A percentile compares a stretch with the other conserved stretches of the same genome.
Conservation (phyloP, 108 stramenopile species). For the Epithemia pelagica region DNA sequence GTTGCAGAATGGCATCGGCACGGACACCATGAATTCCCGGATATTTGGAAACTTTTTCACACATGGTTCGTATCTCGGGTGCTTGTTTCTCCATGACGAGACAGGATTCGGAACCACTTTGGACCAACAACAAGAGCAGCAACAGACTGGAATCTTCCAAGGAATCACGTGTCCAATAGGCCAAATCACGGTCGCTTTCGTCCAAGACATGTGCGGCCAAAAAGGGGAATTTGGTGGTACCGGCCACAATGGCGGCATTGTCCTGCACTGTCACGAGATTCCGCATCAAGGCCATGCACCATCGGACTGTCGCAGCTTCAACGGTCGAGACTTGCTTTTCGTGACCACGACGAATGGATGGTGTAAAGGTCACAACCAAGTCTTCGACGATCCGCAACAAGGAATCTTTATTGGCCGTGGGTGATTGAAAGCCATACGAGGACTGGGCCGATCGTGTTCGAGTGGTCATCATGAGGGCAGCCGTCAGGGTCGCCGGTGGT, state of each 20-base stretch:
- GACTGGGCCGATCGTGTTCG: neutral
- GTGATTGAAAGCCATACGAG: neutral
- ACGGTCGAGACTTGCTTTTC: constrained; percentile 2
- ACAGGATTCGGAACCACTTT: neutral
- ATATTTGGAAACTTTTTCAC: neutral
- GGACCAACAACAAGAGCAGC: constrained; percentile 6
- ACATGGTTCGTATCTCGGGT: neutral
- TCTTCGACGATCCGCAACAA: constrained; percentile 6
- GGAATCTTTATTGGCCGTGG: neutral
- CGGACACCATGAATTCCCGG: constrained; percentile 12
- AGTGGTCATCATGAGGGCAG: neutral
- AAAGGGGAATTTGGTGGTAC: neutral
- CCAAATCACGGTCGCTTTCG: neutral
- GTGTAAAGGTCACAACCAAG: neutral
- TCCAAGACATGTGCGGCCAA: neutral
- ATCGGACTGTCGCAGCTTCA: constrained; percentile 15
- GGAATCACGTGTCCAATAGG: constrained; percentile 12
- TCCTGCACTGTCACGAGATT: constrained; percentile 5
- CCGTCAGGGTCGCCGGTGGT: neutral
- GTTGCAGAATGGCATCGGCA: constrained; percentile 2
- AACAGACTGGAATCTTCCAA: constrained; percentile 5
- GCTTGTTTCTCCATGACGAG: neutral
- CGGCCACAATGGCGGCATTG: neutral
- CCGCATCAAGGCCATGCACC: constrained; percentile 15
- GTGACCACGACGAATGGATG: neutral